These are phyloP conservation scores for Phytopythium litorale DNA, from an alignment of 352 stramenopile genomes.

Conservation along the genomic window DNA sequence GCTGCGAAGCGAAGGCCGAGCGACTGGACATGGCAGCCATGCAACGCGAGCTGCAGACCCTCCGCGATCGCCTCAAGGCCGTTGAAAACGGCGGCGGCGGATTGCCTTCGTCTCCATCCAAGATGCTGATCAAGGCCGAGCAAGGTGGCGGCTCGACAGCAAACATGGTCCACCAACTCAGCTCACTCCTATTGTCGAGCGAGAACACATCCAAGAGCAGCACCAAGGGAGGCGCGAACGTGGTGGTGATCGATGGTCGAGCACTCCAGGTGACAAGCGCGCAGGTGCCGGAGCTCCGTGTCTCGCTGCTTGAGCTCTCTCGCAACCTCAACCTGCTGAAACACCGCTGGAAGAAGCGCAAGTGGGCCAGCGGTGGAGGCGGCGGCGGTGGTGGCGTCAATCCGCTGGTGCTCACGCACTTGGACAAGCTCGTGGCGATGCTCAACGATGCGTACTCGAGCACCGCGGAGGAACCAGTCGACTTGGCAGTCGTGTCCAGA, in stretches of 20 bases:
- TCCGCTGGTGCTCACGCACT: constrained; percentile 50
- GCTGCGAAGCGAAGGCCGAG: constrained; percentile 61
- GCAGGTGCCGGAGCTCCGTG: constrained; percentile 64
- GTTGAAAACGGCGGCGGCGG: background rate
- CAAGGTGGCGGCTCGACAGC: background rate
- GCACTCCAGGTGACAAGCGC: constrained; percentile 22
- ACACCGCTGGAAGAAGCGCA: constrained; percentile 55
- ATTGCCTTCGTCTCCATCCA: background rate
- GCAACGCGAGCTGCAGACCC: constrained; percentile 44
- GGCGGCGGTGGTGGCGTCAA: constrained; percentile 23
- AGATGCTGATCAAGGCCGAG: background rate
- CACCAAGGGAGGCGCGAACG: background rate
- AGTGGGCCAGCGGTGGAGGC: constrained; percentile 15
- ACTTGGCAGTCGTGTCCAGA: constrained; percentile 30
- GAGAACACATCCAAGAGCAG: background rate
- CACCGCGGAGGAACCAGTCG: constrained; percentile 52
- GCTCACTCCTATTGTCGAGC: background rate
- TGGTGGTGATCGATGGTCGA: constrained; percentile 1
- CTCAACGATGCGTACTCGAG: constrained; percentile 71
- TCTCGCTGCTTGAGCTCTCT: constrained; percentile 67
- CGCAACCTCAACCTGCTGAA: constrained; percentile 68
- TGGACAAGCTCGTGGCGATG: constrained; percentile 63
- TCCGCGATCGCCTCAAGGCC: constrained; percentile 33
- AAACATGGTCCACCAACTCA: background rate
- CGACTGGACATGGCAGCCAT: constrained; percentile 38